These are phyloP conservation scores for Perkinsus chesapeaki DNA, from an alignment of 169 alveolate species.

Conservation along the genomic window DNA sequence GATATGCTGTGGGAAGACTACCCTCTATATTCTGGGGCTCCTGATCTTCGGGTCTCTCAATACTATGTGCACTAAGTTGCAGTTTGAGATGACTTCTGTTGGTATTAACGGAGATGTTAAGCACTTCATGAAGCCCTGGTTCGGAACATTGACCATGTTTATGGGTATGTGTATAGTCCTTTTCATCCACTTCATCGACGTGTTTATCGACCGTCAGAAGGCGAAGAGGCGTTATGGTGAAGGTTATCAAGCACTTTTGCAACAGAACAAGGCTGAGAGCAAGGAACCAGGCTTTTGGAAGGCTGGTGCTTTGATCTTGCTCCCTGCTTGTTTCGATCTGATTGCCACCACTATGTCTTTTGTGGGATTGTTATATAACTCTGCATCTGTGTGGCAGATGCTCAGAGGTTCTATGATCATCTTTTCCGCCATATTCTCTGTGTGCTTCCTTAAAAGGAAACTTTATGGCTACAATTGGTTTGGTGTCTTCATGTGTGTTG, in stretches of 20 bases:
- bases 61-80: constrained; percentile 7
- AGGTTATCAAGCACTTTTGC: neutral
- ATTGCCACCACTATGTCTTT: constrained; percentile 1
- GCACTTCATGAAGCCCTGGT: constrained; percentile 13
- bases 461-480: constrained; percentile 4
- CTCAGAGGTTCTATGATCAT: neutral
- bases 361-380: constrained; percentile 2
- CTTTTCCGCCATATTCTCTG: neutral
- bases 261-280: neutral
- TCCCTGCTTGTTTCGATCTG: neutral
- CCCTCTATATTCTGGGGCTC: neutral
- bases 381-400: constrained; percentile 18
- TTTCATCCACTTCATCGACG: neutral
- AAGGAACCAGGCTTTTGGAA: neutral
- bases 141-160: neutral
- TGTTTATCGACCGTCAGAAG: neutral
- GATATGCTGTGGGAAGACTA: neutral
- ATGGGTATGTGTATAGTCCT: neutral
- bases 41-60: constrained; percentile 11
- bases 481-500: constrained; percentile 1
- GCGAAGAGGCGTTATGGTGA: neutral
- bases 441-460: neutral
- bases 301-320: neutral
- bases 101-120: neutral
- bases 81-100: constrained; percentile 7